These are phyloP conservation scores for Eremothecium coryli DNA, from an alignment of 1,139 yeast species.

Conservation along the genomic window DNA sequence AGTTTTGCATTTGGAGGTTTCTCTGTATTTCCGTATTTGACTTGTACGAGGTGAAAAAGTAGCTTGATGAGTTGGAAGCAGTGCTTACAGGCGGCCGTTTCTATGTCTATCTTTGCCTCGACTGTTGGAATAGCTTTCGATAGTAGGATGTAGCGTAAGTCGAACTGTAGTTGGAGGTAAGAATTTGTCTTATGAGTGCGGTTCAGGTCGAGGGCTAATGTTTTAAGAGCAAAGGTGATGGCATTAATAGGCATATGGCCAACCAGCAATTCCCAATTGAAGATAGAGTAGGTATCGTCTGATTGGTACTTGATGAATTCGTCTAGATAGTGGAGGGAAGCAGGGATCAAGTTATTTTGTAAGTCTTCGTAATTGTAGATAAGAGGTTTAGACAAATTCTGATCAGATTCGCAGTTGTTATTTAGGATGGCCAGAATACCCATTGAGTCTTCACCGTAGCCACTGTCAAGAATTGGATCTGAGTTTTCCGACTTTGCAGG, in stretches of 20 bases:
- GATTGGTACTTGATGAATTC: slow-evolving; percentile 35
- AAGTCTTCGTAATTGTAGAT: slow-evolving; percentile 41
- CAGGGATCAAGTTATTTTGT: slow-evolving; percentile 46
- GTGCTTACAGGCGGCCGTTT: slow-evolving; percentile 27
- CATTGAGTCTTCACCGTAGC: slow-evolving; percentile 11
- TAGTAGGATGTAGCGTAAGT: slow-evolving; percentile 25
- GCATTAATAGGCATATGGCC: slow-evolving; percentile 53
- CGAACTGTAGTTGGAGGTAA: slow-evolving; percentile 23
- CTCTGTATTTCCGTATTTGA: slow-evolving; percentile 16
- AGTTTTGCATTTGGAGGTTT: slow-evolving; percentile 2
- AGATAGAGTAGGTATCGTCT: slow-evolving; percentile 31
- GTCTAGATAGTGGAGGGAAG: slow-evolving; percentile 48
- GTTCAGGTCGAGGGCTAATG: slow-evolving; percentile 46
- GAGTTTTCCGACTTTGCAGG: background rate
- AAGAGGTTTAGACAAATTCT: slow-evolving; percentile 6
- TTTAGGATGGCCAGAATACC: slow-evolving; percentile 12
- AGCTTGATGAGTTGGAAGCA: slow-evolving; percentile 28
- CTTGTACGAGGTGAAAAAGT: slow-evolving; percentile 25
- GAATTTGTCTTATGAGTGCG: slow-evolving; percentile 13
- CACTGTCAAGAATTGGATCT: slow-evolving; percentile 11
- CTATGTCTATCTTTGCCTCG: slow-evolving; percentile 26
- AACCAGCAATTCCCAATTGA: slow-evolving; percentile 48
- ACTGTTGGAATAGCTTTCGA: slow-evolving; percentile 28
- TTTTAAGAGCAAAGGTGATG: slow-evolving; percentile 44
- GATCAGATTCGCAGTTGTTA: slow-evolving; percentile 8